These are phyloP conservation scores for Mycena filopes DNA, from an alignment of 768 basidiomycete genomes.

Conservation along the genomic window DNA sequence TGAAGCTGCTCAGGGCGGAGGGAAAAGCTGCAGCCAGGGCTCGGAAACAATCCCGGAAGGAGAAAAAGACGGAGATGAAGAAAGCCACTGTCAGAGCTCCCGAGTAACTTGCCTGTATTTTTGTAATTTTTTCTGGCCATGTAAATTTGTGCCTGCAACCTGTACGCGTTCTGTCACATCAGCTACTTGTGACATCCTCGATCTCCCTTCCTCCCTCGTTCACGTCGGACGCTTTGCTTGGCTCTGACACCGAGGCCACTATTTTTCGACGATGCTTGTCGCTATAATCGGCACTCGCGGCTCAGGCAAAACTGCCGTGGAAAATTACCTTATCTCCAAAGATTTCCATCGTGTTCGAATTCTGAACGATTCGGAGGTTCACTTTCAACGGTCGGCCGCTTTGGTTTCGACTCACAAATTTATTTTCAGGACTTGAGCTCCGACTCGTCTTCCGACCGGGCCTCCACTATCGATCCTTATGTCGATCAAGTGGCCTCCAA, in stretches of 20 bases:
- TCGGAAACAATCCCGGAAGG: constrained; percentile 35
- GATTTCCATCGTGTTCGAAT: constrained; percentile 66
- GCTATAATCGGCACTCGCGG: constrained; percentile 31
- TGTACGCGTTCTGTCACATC: constrained; percentile 15
- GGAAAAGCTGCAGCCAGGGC: constrained; percentile 62
- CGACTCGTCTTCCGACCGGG: constrained; percentile 26
- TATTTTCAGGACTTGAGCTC: constrained; percentile 26
- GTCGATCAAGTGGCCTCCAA: constrained; percentile 31
- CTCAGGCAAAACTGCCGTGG: constrained; percentile 70
- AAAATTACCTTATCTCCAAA: constrained; percentile 68
- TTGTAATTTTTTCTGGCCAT: too few relatives aligned
- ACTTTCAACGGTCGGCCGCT: constrained; percentile 13
- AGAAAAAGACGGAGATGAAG: neutral
- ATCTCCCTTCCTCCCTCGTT: too few relatives aligned
- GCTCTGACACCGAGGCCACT: too few relatives aligned
- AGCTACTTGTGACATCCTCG: neutral
- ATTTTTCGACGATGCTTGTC: constrained; percentile 27
- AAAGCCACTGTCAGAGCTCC: neutral
- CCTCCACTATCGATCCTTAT: constrained; percentile 22
- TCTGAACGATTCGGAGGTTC: constrained; percentile 30
- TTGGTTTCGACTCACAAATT: constrained; percentile 6
- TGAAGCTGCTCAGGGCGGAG: constrained; percentile 65
- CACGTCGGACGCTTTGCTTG: too few relatives aligned
- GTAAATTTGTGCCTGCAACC: too few relatives aligned
- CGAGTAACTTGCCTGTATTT: neutral